Percentiles rank a stretch among this genome's conserved stretches.
Conservation (phyloP, 2,329 filamentous ascomycete genomes). For the Metarhizium anisopliae region DNA sequence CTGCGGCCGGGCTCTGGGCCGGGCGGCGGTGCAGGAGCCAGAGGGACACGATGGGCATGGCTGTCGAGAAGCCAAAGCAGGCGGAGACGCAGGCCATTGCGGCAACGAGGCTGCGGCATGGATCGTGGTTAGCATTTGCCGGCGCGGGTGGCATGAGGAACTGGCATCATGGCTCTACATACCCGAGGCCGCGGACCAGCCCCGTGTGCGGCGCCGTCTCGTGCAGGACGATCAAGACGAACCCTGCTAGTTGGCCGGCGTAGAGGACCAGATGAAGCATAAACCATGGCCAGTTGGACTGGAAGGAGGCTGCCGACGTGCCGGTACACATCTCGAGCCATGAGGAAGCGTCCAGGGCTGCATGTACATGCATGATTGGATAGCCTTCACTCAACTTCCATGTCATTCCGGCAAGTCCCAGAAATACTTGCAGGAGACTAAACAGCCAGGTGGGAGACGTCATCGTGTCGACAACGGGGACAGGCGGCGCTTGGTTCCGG, state of each 20-base stretch:
- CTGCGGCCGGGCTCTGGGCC: background rate
- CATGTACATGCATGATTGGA: background rate
- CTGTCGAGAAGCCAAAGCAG: conserved; percentile 4
- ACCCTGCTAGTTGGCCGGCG: conserved; percentile 5
- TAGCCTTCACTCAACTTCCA: conserved; percentile 7
- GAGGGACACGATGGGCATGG: conserved; percentile 4
- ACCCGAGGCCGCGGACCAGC: background rate
- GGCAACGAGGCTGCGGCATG: background rate
- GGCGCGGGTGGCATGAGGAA: no score
- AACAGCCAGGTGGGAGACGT: background rate
- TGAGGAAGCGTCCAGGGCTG: background rate
- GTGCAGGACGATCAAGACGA: conserved; percentile 3
- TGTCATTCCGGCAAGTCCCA: conserved; percentile 1
- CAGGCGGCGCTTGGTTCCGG: background rate
- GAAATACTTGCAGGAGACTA: conserved; percentile 1
- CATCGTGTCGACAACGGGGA: background rate
- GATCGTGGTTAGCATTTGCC: background rate
- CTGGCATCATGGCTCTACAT: background rate
- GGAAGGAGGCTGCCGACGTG: background rate
- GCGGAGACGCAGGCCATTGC: background rate
- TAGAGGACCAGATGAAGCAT: conserved; percentile 9
- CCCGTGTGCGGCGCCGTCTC: background rate
- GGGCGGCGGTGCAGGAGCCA: background rate
- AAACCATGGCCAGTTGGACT: conserved; percentile 8
- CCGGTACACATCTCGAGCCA: conserved; percentile 1